Evolutionary conservation across 2,329 filamentous ascomycete species (phyloP).

Genomic region (Daldinia sp.): DNA sequence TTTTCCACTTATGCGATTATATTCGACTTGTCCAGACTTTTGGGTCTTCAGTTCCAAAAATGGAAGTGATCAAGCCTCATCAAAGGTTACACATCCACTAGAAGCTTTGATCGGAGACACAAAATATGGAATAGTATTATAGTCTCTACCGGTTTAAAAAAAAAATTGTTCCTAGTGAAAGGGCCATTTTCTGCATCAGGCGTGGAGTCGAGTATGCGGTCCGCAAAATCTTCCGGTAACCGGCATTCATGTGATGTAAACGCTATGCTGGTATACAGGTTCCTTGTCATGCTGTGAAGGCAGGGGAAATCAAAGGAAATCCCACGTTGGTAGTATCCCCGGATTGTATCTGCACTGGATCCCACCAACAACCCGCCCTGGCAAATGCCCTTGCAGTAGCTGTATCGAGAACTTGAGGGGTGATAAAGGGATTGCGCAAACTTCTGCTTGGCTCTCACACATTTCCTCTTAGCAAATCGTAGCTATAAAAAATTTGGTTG

Average conservation of each 20-base stretch:
- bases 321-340: neutral
- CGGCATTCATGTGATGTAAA: constrained; percentile 24
- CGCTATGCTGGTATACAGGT: neutral
- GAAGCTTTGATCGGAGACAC: no score
- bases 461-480: no score
- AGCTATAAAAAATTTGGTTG: no score
- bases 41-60: no score
- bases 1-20: no score
- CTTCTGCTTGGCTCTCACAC: no score
- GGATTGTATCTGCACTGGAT: constrained; percentile 6
- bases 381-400: constrained; percentile 12
- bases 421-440: no score
- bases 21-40: no score
- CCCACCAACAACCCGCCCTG: neutral
- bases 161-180: neutral
- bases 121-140: neutral
- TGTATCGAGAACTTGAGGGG: neutral
- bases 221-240: constrained; percentile 15
- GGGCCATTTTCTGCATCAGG: neutral
- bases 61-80: no score
- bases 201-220: constrained; percentile 7
- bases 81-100: no score
- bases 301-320: neutral
- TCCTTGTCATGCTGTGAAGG: neutral
- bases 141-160: neutral